Conservation (phyloP, 2,329 filamentous ascomycete species). For the Fusarium sp. region DNA sequence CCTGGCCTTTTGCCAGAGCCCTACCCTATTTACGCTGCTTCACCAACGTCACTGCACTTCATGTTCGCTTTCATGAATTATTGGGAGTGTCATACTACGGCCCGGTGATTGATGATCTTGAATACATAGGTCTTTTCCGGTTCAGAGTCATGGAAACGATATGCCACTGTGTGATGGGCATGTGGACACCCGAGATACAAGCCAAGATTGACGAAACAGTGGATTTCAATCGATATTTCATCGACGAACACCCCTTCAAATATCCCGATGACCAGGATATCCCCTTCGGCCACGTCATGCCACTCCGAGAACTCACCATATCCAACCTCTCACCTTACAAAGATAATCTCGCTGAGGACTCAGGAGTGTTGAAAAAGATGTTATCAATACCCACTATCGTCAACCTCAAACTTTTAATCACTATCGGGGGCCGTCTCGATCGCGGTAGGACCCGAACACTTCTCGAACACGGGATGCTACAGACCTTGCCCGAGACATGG, state of each 20-base stretch:
- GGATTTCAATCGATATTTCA: background rate
- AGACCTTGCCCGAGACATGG: conserved; percentile 38
- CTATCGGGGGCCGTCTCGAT: background rate
- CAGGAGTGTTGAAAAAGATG: conserved; percentile 8
- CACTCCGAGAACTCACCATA: conserved; percentile 18
- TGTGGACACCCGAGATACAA: conserved; percentile 17
- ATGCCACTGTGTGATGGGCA: conserved; percentile 13
- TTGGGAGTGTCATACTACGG: background rate
- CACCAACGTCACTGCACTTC: background rate
- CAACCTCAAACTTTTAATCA: conserved; percentile 15
- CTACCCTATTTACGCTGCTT: conserved; percentile 17
- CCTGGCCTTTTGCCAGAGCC: conserved; percentile 8
- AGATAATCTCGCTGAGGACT: background rate
- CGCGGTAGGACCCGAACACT: background rate
- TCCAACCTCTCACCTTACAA: conserved; percentile 16
- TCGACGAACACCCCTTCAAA: background rate
- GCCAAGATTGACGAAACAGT: background rate
- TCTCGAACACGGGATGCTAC: background rate
- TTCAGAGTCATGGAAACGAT: conserved; percentile 25
- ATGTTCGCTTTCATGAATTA: conserved; percentile 11
- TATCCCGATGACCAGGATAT: background rate
- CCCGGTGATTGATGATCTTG: background rate
- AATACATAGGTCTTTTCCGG: conserved; percentile 4
- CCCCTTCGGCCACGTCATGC: background rate
- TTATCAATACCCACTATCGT: background rate